Percentiles rank a stretch among this genome's conserved stretches.
Evolutionary conservation across 192 early-diverging fungal genomes (phyloP).

Genomic region (Entomortierella chlamydospora): DNA sequence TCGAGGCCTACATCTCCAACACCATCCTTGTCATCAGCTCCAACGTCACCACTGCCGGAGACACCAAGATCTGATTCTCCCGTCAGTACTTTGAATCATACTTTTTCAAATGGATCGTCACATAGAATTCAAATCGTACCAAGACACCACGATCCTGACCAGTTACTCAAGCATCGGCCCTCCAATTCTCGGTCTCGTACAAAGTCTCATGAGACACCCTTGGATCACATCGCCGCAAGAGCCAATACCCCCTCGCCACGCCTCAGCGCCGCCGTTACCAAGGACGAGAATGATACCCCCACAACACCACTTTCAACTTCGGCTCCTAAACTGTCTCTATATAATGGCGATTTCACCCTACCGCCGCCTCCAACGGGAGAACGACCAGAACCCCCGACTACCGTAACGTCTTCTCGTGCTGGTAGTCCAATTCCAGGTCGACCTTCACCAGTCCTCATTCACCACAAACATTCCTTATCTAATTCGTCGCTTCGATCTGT

Average conservation of each 20-base stretch:
- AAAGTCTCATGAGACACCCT: conserved; percentile 32
- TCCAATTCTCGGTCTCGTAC: conserved; percentile 24
- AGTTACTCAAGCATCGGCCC: conserved; percentile 10
- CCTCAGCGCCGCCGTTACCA: neutral
- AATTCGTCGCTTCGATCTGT: conserved; percentile 30
- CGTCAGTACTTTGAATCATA: conserved; percentile 6
- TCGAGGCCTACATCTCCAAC: conserved; percentile 27
- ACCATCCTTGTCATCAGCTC: conserved; percentile 14
- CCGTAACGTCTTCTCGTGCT: conserved; percentile 5
- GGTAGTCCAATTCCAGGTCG: conserved; percentile 10
- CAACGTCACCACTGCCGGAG: conserved; percentile 35
- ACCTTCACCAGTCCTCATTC: neutral
- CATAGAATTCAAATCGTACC: conserved; percentile 44
- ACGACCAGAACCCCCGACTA: conserved; percentile 17
- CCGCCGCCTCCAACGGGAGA: conserved; percentile 20
- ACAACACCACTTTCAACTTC: conserved; percentile 4
- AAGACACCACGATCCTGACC: conserved; percentile 44
- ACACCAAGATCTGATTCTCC: conserved; percentile 16
- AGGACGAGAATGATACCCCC: neutral
- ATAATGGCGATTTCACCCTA: conserved; percentile 4
- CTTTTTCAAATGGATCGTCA: conserved; percentile 36
- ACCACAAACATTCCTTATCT: conserved; percentile 38
- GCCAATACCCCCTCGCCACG: conserved; percentile 26
- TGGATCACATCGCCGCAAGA: neutral
- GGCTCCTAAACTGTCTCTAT: neutral